Conservation (phyloP, 2,329 filamentous ascomycete genomes). For the Botrytis hyacinthi region DNA sequence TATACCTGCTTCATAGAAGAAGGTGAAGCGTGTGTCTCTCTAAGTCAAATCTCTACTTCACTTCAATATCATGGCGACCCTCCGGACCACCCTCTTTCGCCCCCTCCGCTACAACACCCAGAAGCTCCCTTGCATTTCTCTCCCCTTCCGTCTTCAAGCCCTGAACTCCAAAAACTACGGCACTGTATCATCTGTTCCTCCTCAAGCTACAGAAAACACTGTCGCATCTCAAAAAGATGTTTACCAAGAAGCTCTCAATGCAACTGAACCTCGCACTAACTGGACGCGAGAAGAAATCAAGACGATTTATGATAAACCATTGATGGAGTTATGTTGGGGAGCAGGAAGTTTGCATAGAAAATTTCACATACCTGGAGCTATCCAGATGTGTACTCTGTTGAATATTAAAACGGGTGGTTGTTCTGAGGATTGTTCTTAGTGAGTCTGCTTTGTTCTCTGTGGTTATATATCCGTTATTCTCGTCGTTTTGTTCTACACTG, state of each 20-base stretch:
- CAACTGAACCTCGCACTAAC: conserved; percentile 61
- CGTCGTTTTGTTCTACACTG: neutral
- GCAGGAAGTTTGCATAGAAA: conserved; percentile 74
- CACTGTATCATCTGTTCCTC: conserved; percentile 15
- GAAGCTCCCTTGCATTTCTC: neutral
- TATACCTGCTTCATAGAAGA: neutral
- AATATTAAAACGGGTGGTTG: conserved; percentile 96
- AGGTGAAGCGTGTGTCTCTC: neutral
- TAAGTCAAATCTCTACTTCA: neutral
- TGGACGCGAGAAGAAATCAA: conserved; percentile 83
- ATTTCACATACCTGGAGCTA: conserved; percentile 79
- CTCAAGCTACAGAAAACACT: neutral
- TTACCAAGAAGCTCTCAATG: conserved; percentile 52
- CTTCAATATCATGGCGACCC: neutral
- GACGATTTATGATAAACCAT: conserved; percentile 75
- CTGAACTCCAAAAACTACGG: conserved; percentile 2
- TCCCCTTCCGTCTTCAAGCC: neutral
- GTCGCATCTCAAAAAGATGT: neutral
- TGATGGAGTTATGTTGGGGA: conserved; percentile 75
- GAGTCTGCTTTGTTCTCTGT: conserved; percentile 9
- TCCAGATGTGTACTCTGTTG: conserved; percentile 93
- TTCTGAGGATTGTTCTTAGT: conserved; percentile 85
- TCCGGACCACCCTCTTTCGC: neutral
- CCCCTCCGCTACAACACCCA: neutral
- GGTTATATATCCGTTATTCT: neutral